Evolutionary conservation across 306 rosid genomes (phyloP).

Genomic region (Castanospermum australe): DNA sequence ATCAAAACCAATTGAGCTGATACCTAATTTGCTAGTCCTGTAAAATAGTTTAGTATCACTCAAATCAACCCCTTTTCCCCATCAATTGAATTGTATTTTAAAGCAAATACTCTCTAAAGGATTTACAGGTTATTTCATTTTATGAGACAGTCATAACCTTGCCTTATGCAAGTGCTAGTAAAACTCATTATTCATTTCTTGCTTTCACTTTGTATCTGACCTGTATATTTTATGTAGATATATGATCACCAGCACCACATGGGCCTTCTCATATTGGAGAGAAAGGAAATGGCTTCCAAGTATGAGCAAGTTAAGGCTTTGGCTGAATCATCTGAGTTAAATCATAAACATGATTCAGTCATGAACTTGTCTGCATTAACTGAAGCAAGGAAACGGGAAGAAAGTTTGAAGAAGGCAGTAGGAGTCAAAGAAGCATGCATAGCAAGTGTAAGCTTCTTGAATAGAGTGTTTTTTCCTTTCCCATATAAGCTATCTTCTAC

Average conservation of each 20-base stretch:
- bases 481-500: not conserved
- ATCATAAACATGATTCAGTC: constrained; percentile 67
- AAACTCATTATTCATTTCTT: not conserved
- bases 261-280: constrained; percentile 96
- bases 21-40: not conserved
- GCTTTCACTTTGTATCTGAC: constrained; percentile 9
- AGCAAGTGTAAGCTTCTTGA: constrained; percentile 73
- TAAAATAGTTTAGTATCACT: constrained; percentile 6
- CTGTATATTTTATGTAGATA: constrained; percentile 47
- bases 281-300: constrained; percentile 59
- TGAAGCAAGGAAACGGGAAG: constrained; percentile 85
- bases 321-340: constrained; percentile 62
- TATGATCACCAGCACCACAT: constrained; percentile 90
- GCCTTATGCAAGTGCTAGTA: constrained; percentile 1
- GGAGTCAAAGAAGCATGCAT: constrained; percentile 91
- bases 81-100: constrained; percentile 1
- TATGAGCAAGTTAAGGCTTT: constrained; percentile 63
- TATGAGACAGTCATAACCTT: not conserved
- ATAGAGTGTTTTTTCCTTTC: not conserved
- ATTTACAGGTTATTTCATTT: not conserved
- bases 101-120: not conserved
- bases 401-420: constrained; percentile 67
- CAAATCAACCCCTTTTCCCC: not conserved
- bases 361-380: constrained; percentile 53
- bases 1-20: not conserved